These are phyloP conservation scores for Spergularia bocconei DNA, from an alignment of 148 eudicot genomes.

Conservation along the genomic window DNA sequence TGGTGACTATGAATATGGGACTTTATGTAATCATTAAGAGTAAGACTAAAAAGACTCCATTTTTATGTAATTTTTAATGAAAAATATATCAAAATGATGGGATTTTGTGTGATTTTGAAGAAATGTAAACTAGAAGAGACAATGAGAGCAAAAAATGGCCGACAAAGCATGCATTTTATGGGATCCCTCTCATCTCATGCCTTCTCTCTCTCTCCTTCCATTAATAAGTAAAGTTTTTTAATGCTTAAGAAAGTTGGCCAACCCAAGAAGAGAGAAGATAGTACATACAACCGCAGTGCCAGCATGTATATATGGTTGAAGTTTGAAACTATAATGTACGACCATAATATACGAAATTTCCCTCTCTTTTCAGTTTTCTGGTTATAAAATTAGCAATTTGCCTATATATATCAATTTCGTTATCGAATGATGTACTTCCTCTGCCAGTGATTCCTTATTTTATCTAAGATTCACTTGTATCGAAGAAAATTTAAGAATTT, in stretches of 20 bases:
- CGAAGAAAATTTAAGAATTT: no score
- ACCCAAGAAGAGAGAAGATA: neutral
- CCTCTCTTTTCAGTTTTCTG: neutral
- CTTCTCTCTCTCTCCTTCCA: slow-evolving; percentile 23
- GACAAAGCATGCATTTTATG: slow-evolving; percentile 68
- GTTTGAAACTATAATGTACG: no score
- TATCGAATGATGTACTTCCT: neutral
- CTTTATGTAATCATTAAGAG: slow-evolving; percentile 23
- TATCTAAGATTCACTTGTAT: no score
- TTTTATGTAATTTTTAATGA: neutral
- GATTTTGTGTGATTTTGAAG: slow-evolving; percentile 27
- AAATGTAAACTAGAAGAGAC: slow-evolving; percentile 19
- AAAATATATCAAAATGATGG: neutral
- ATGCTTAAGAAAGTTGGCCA: slow-evolving; percentile 19
- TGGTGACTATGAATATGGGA: slow-evolving; percentile 2
- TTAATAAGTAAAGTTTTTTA: slow-evolving; percentile 6
- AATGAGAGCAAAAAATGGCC: slow-evolving; percentile 48
- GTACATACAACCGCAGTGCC: no score
- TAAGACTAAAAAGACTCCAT: slow-evolving; percentile 21
- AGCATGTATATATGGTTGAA: no score
- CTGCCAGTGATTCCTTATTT: no score
- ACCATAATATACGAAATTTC: neutral
- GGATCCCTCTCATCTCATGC: slow-evolving; percentile 31
- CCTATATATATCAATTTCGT: neutral
- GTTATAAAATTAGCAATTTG: neutral